phyloP scores from a whole-genome alignment of 1,284 basidiomycete genomes.

The Rhodotorula glutinis region DNA sequence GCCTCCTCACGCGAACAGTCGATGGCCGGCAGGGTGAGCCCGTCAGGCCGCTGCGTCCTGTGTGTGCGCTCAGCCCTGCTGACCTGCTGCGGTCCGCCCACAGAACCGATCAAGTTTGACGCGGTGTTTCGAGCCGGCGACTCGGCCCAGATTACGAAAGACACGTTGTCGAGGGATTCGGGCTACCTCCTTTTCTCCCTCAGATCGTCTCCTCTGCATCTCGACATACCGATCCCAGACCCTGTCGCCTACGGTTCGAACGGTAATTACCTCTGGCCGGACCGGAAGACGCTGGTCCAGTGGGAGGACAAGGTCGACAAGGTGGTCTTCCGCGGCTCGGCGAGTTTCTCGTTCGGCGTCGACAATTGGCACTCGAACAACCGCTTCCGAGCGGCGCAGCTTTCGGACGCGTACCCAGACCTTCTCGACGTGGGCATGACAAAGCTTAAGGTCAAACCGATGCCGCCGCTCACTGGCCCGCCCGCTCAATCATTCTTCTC shows the following conservation, averaged over 20 bases:
- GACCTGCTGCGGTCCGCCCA: fast-evolving
- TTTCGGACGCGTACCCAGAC: not conserved
- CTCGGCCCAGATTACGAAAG: constrained; percentile 3
- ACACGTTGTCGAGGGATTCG: constrained; percentile 1
- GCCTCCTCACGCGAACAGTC: constrained; percentile 3
- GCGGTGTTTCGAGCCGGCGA: constrained; percentile 6
- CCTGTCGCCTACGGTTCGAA: constrained; percentile 3
- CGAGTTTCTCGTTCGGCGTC: not conserved
- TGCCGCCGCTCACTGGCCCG: not conserved
- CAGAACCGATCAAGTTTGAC: not conserved
- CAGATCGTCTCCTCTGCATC: not conserved
- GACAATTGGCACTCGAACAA: constrained; percentile 6
- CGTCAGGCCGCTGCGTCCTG: no score
- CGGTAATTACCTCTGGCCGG: constrained; percentile 8
- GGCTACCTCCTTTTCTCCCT: constrained; percentile 1
- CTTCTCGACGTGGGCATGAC: constrained; percentile 3
- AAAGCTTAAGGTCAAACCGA: not conserved
- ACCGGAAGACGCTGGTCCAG: not conserved
- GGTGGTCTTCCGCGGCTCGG: constrained; percentile 6
- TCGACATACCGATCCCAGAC: constrained; percentile 6
- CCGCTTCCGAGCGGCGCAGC: constrained; percentile 3
- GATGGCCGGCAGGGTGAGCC: not conserved
- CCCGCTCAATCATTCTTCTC: not conserved
- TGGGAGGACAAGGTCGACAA: constrained; percentile 7
- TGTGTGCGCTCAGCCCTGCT: no score